These are phyloP conservation scores for Serendipita sp. DNA, from an alignment of 768 basidiomycete species.

Conservation along the genomic window DNA sequence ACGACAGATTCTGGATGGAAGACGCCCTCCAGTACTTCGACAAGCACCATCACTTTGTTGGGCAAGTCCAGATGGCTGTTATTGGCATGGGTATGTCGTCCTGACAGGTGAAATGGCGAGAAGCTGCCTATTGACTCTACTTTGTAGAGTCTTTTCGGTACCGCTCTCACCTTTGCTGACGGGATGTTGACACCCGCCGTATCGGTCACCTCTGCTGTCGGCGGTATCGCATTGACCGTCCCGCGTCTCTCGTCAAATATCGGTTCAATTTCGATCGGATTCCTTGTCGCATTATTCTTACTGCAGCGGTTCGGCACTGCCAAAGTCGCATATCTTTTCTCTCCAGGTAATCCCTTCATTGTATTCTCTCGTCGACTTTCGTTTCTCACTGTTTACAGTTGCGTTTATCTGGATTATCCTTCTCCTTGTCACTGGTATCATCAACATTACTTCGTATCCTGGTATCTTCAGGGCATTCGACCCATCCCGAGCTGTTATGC, in stretches of 20 bases:
- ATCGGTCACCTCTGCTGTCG: too few relatives aligned
- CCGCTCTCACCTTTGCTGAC: too few relatives aligned
- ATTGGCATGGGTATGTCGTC: slow-evolving; percentile 34
- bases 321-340: slow-evolving; percentile 28
- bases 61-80: slow-evolving; percentile 29
- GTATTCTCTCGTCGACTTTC: too few relatives aligned
- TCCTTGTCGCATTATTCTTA: slow-evolving; percentile 41
- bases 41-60: slow-evolving; percentile 11
- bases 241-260: slow-evolving; percentile 35
- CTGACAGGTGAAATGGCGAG: background rate
- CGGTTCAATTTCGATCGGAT: slow-evolving; percentile 42
- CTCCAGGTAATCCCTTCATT: slow-evolving; percentile 25
- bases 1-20: slow-evolving; percentile 26
- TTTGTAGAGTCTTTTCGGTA: slow-evolving; percentile 35
- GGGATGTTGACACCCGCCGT: too few relatives aligned
- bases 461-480: too few relatives aligned
- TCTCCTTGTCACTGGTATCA: slow-evolving; percentile 35
- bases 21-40: slow-evolving; percentile 13
- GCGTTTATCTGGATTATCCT: slow-evolving; percentile 34
- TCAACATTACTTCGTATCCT: slow-evolving; percentile 34
- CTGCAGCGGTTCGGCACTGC: slow-evolving; percentile 45
- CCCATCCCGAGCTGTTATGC: too few relatives aligned
- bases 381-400: too few relatives aligned
- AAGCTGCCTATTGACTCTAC: background rate
- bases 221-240: slow-evolving; percentile 47